Evolutionary conservation across 2,329 filamentous ascomycete species (phyloP).

Genomic region (Penicillium sp.): DNA sequence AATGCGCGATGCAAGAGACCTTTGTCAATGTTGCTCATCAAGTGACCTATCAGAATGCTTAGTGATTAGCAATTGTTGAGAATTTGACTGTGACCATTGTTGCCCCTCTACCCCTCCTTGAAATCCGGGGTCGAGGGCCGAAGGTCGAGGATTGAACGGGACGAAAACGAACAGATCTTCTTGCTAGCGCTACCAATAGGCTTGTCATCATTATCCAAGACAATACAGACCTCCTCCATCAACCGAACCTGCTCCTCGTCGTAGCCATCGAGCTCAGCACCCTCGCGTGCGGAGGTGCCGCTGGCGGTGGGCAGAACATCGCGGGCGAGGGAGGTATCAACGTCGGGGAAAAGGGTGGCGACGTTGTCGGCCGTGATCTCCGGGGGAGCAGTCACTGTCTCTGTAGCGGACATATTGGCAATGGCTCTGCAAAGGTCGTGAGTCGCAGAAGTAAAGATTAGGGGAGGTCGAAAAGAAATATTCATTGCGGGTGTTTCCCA

Average conservation of each 20-base stretch:
- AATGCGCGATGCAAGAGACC: constrained; percentile 96
- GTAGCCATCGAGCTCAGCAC: constrained; percentile 80
- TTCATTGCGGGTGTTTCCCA: constrained; percentile 5
- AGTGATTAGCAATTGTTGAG: constrained; percentile 17
- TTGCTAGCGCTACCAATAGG: constrained; percentile 97
- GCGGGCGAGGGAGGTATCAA: constrained; percentile 64
- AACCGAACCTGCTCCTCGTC: constrained; percentile 96
- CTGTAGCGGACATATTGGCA: constrained; percentile 50
- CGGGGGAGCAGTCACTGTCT: constrained; percentile 55
- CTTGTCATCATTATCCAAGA: constrained; percentile 86
- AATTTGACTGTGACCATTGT: background rate
- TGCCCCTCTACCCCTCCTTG: constrained; percentile 15
- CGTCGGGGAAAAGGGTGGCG: constrained; percentile 84
- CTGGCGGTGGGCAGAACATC: constrained; percentile 51
- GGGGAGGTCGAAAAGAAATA: constrained; percentile 5
- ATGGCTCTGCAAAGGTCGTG: background rate
- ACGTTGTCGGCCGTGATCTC: constrained; percentile 85
- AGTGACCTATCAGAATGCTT: constrained; percentile 68
- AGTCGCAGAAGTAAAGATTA: constrained; percentile 5
- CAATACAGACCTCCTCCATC: constrained; percentile 99
- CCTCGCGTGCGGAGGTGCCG: constrained; percentile 51
- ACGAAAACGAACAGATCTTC: constrained; percentile 77
- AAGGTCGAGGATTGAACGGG: background rate
- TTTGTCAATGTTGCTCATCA: constrained; percentile 98
- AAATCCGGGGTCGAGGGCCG: background rate